Evolutionary conservation across 2,329 filamentous ascomycete species (phyloP).

Genomic region (Calonectria honghensis): DNA sequence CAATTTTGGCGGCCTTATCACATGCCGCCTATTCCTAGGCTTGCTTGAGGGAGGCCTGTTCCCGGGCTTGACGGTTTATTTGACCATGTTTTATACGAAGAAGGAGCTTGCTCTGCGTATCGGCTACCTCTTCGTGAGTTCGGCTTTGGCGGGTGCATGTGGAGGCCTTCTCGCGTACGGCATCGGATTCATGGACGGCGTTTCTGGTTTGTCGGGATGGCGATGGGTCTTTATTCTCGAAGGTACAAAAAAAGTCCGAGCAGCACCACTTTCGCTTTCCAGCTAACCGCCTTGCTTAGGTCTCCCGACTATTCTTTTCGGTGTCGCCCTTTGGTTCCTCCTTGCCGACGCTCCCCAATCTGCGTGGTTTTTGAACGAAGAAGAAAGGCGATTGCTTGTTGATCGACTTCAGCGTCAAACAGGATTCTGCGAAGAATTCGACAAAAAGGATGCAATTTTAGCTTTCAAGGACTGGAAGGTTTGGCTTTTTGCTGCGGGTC

Average conservation of each 20-base stretch:
- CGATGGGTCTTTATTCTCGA: constrained; percentile 82
- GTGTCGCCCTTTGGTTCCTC: constrained; percentile 25
- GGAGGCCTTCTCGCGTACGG: constrained; percentile 76
- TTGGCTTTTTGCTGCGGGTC: constrained; percentile 36
- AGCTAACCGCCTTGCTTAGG: constrained; percentile 60
- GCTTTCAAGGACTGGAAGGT: constrained; percentile 40
- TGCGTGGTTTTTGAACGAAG: constrained; percentile 38
- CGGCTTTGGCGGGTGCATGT: constrained; percentile 76
- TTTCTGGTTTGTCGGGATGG: constrained; percentile 57
- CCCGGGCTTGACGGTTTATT: constrained; percentile 74
- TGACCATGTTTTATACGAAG: constrained; percentile 74
- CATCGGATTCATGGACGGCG: constrained; percentile 76
- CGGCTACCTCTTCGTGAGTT: constrained; percentile 72
- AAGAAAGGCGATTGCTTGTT: constrained; percentile 27
- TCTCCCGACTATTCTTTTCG: constrained; percentile 36
- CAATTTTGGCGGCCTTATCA: constrained; percentile 68
- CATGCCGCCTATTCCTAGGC: constrained; percentile 69
- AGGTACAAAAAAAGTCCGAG: constrained; percentile 18
- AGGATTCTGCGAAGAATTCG: constrained; percentile 63
- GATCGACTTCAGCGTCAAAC: constrained; percentile 72
- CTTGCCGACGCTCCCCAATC: constrained; percentile 31
- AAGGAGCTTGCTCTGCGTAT: constrained; percentile 73
- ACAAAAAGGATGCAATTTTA: constrained; percentile 37
- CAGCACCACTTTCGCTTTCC: too few relatives aligned
- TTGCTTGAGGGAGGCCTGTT: constrained; percentile 60